Percentiles rank a stretch among this genome's conserved stretches.
Evolutionary conservation across 2,329 filamentous ascomycete genomes (phyloP).

Genomic region (Aspergillus sp.): DNA sequence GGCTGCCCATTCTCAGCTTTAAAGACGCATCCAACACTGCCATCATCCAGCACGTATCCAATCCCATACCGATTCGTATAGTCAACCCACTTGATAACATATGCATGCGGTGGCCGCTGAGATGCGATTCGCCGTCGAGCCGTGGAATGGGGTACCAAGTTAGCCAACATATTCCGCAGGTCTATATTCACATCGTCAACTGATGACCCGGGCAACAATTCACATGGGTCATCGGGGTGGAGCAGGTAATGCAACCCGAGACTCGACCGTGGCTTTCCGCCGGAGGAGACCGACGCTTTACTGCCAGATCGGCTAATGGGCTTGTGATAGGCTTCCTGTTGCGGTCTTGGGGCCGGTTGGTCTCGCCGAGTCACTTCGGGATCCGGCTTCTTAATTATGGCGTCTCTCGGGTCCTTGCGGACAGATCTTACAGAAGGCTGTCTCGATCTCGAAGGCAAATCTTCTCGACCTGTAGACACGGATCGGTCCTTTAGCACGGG

Average conservation of each 20-base stretch:
- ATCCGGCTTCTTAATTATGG: neutral
- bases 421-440: slow-evolving; percentile 13
- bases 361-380: neutral
- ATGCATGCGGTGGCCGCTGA: slow-evolving; percentile 39
- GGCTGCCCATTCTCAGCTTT: slow-evolving; percentile 47
- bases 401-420: slow-evolving; percentile 8
- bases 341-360: slow-evolving; percentile 5
- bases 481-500: slow-evolving; percentile 23
- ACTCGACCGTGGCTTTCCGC: slow-evolving; percentile 33
- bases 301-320: slow-evolving; percentile 27
- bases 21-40: slow-evolving; percentile 51
- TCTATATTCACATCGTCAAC: slow-evolving; percentile 40
- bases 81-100: slow-evolving; percentile 55
- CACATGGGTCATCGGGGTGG: slow-evolving; percentile 37
- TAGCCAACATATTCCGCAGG: slow-evolving; percentile 39
- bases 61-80: slow-evolving; percentile 54
- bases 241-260: slow-evolving; percentile 39
- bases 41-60: slow-evolving; percentile 52
- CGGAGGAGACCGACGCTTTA: slow-evolving; percentile 25
- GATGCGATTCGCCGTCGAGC: slow-evolving; percentile 30
- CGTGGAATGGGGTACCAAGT: slow-evolving; percentile 33
- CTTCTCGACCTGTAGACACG: slow-evolving; percentile 21
- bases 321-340: slow-evolving; percentile 17
- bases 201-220: slow-evolving; percentile 40
- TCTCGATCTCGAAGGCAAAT: slow-evolving; percentile 14